Evolutionary conservation across 106 monocot species (phyloP), one percentile per base, ranked within the genome.

Genomic region (Gastrodia elata): DNA sequence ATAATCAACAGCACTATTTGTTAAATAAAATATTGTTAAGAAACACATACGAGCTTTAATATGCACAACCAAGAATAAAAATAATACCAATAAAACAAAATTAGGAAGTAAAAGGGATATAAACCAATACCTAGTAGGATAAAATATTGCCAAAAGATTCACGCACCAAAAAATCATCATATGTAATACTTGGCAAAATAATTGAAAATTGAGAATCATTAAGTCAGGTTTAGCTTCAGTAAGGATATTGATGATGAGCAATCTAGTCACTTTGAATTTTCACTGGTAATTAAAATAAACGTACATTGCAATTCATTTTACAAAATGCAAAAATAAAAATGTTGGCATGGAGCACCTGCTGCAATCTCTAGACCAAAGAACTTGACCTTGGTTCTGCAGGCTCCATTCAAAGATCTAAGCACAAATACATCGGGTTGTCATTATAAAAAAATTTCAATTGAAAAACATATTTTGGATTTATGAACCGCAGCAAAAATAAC

Each of bases 361-460:
- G 73, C 92, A 93, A 73, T 97, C 93, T 80, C 90, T 93, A 14
- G 97, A 86, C 93, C 97, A 98, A 76, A 97, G 88, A 81, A 97
- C 82, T 80, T 87, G 83, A 64, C 97, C 97, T 88, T 93, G 97
- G 57, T 97, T 98, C 3, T 93, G 97, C 83, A 98, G 83, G 75
- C 97, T 91, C 93, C 93, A 98, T 75, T 98, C 97, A 73, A 93
- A 82, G 75, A 93, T 90, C 93, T 93, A 85, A 67, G 7, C 25
- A 69, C 20, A 18, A 7, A 69, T 69, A 10, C 22, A 39, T 24
- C 11, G n/a, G 11, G 41, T 69, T 39, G 69, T 39, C 38, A 6
- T 41, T 10, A 26, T 11, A 52, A 52, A 20, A 22, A 4, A 5
- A 3, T 22, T 52, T 52, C 52, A 52, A 52, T 52, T 22, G 22